Evolutionary conservation across 495 filamentous ascomycete species (phyloP), one percentile per base, ranked within the genome.

Genomic region (Saxispiralis lemnorum): DNA sequence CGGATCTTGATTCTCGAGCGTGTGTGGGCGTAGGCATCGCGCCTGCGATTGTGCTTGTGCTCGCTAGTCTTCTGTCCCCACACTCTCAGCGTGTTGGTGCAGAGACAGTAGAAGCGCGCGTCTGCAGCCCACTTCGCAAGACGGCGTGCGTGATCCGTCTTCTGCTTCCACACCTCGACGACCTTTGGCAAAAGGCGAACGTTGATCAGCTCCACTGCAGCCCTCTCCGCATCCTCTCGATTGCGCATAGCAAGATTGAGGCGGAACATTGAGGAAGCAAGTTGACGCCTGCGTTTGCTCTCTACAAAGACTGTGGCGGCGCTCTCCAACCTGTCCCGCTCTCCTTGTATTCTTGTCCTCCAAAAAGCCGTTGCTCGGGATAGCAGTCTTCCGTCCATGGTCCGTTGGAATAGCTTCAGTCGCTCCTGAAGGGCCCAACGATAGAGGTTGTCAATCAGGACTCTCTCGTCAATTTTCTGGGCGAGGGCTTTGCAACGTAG

Each of bases 381-480:
- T 51, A 66, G 66, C 32, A 71, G 63, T 5, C 67, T 61, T 17
- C 63, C 61, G n/a, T 74, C 66, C 24, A 57, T 58, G 39, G 74
- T 66, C 10, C 75, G 64, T 32, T 59, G 58, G 55, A 74, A 65
- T 12, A 79, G 61, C 17, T 63, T 55, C 20, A 54, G 67, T 43
- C 76, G 59, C 39, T 75, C 69, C 17, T 68, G 65, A 4, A 79
- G 49, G 19, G 77, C 65, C 76, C 76, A 79, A 57, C 66, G 74
- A 51, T 79, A 79, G 48, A 81, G 66, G 1, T 66, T 56, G 50
- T 77, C 67, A 40, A 74, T 58, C 38, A 72, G 61, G 38, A 74
- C 44, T 1, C 75, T 68, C 48, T 79, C 75, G 44, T 77, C 67
- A 37, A 78, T 71, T 17, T 63, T 67, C 13, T 59, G 59, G 30